Evolutionary conservation across 208 protist genomes (phyloP).

Genomic region (Endotrypanum monterogeii): DNA sequence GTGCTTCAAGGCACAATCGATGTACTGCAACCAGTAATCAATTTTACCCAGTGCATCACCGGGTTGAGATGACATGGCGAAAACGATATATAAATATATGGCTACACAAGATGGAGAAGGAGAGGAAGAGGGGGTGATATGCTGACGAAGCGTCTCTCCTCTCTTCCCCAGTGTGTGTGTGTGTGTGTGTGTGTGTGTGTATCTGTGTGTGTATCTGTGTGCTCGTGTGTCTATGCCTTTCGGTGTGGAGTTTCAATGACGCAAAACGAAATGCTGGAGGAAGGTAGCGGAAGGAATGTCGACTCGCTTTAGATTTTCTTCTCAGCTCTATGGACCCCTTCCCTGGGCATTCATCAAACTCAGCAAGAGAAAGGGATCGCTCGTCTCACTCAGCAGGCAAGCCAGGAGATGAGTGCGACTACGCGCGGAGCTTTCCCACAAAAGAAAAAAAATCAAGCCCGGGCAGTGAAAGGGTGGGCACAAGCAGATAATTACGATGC

Average conservation of each 20-base stretch:
- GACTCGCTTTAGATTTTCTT: neutral
- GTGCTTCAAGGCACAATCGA: conserved; percentile 69
- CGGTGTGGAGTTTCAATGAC: neutral
- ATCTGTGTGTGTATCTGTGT: neutral
- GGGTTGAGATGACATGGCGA: conserved; percentile 34
- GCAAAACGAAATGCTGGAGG: neutral
- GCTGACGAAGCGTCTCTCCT: neutral
- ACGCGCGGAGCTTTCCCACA: neutral
- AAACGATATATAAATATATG: too few relatives aligned
- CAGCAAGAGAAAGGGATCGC: neutral
- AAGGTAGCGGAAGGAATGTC: neutral
- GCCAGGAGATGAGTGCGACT: neutral
- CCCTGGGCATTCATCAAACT: neutral
- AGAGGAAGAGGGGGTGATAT: too few relatives aligned
- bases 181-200: neutral
- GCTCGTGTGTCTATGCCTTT: neutral
- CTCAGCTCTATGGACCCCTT: neutral
- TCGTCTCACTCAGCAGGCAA: neutral
- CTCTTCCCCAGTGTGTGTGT: neutral
- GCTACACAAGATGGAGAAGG: neutral
- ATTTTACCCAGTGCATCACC: conserved; percentile 49
- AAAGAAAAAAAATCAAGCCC: neutral
- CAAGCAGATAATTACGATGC: neutral
- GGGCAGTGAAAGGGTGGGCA: neutral
- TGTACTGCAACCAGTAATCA: conserved; percentile 66